Base-by-base conservation (phyloP, 2,329 filamentous ascomycete species). In the Neocatenulostroma microsporum region DNA sequence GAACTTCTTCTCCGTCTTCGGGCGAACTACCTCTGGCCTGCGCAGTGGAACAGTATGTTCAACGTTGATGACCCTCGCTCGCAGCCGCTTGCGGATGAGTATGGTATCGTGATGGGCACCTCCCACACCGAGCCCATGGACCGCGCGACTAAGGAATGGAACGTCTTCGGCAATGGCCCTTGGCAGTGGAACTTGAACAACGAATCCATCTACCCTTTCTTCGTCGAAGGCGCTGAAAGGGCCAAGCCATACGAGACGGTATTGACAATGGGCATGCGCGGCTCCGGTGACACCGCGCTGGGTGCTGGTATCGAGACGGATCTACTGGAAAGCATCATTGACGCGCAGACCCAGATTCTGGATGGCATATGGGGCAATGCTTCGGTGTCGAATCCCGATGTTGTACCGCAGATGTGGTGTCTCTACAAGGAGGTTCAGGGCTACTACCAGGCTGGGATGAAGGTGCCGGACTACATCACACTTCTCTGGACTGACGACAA, bases 1-100 rank as follows among this genome's bases (percentile, higher is more conserved):
- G 82, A 86, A 61, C 65, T 86, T 1, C 62, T 85, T 1, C 71
- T 86, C 5, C 71, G 82, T 5, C 67, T 82, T 19, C 71, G 76
- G 24, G 81, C 81, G 12, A 86, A 86, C 57, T 85, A 84, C 50
- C 64, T 86, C 33, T 86, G 82, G 82, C 82, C 82, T 0, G 73
- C 80, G 1, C 67, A 76, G 54, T 86, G 81, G 82, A 73, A 70
- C 5, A 73, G 70, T 45, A 83, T 84, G 69, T 82, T 85, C 51
- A 76, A 78, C 51, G 72, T 83, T 1, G 82, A 86, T 42, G 82
- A 86, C 51, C 66, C 73, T 3, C 66, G 70, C 21, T 85, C 78
- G 47, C 78, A 83, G 52, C 74, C 77, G 0, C 68, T 83, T 4
- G 78, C 81, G 0, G 78, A 86, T 48, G 79, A 79, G n/a, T 85